Base-by-base conservation (phyloP, 2,329 filamentous ascomycete species). In the Apiospora rasikravindrae region DNA sequence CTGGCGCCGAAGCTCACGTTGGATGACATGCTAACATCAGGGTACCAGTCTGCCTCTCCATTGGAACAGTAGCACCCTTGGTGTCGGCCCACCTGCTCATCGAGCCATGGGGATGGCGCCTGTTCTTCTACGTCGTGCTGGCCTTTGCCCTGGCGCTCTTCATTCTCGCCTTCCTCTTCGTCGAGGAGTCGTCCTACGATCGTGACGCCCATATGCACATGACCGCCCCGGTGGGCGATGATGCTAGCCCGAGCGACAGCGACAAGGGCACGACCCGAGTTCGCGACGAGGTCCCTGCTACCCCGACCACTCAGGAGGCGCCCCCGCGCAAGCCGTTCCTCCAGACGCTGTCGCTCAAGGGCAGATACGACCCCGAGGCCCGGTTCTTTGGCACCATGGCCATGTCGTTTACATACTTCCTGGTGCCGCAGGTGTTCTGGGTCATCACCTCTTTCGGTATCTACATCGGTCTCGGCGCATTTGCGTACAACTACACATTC, bases 11-110 rank as follows among this genome's bases (percentile, higher is more conserved):
- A 0, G 24, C 22, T 33, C 40, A 13, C 26, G 6, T 24, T 5
- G 5, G 16, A 11, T 4, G 45, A 2, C 4, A 57, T 68, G 22
- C 26, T 6, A 1, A 42, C 33, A 13, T 16, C 72, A 40, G 74
- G 49, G 2, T 44, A 22, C 61, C 33, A 84, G 85, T 89, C 33
- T 86, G 85, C 69, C 84, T 90, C 57, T 90, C 88, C 75, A 83
- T 89, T 14, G 88, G 88, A 5, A 82, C 87, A 0, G 87, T 87
- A 0, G 88, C 88, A 0, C 88, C 89, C 0, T 81, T 91, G 0
- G 89, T 88, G 68, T 88, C 89, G 1, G 88, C 88, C 16, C 90
- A 90, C 78, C 90, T 91, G 88, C 85, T 91, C 8, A 84, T 85
- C 0, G 88, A 84, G 0, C 86, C 87, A 13, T 86, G 88, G 76